Base-by-base conservation (phyloP, 257 asterid species). In the Solanum medicagineum region DNA sequence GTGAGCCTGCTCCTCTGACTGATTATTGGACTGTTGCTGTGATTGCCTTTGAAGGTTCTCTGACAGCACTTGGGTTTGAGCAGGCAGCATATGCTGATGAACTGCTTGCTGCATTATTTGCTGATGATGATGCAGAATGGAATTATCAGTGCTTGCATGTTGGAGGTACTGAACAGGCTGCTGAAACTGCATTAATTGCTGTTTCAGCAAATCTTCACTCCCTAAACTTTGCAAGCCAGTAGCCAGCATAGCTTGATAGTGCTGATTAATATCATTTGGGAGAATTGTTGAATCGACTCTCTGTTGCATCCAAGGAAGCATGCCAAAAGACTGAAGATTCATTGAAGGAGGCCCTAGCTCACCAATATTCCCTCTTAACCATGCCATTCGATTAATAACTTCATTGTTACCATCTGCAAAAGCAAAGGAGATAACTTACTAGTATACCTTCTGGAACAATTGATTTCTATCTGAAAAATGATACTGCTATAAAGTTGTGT, bases 271-370 rank as follows among this genome's bases (percentile, higher is more conserved):
- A 86, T 96, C 98, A 49, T 87, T 93, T 56, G 92, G 93, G 63
- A 90, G 70, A 90, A 89, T 83, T n/a, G 89, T 68, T 0, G 97
- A 95, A 85, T 95, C 98, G 6, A 91, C 85, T 81, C 97, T 91
- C 93, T 96, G 98, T 87, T 93, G 98, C 95, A 93, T 92, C 95
- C 93, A 93, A 7, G 98, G 98, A 65, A 89, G 84, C 97, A 93
- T 91, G 59, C 98, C 96, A 14, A 84, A 88, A 63, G 99, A 88
- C 79, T 90, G 96, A 81, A 92, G 92, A 80, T 93, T 94, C 88
- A 91, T 65, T 22, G 98, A 85, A 83, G 90, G 93, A 87, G 91
- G 91, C 66, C 97, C 98, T 89, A 88, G 94, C 83, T 93, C 98
- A 53, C 96, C 93, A 29, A 88, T 88, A 80, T 91, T 98, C 42